Conservation (phyloP, 2,329 filamentous ascomycete genomes). For the Pseudocercospora fuligena region DNA sequence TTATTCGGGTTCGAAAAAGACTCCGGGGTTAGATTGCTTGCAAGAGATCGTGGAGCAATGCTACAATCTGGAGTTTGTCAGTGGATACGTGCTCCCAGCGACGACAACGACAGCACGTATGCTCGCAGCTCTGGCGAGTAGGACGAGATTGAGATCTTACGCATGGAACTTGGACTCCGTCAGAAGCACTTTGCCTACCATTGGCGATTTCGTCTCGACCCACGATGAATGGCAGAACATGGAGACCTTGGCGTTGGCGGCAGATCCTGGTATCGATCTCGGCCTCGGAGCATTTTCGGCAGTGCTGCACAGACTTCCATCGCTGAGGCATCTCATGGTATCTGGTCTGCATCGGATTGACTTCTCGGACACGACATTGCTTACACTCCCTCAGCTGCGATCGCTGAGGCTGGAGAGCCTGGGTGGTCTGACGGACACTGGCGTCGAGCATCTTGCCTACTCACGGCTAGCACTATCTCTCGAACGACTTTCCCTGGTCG, state of each 20-base stretch:
- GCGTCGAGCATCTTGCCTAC: slow-evolving; percentile 55
- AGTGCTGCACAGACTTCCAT: slow-evolving; percentile 58
- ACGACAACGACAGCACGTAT: slow-evolving; percentile 24
- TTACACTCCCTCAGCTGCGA: slow-evolving; percentile 57
- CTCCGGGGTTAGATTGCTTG: slow-evolving; percentile 57
- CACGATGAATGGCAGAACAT: slow-evolving; percentile 58
- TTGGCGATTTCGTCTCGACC: slow-evolving; percentile 60
- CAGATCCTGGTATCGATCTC: slow-evolving; percentile 48
- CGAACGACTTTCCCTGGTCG: slow-evolving; percentile 55
- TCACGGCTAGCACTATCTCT: slow-evolving; percentile 53
- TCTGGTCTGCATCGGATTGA: slow-evolving; percentile 59
- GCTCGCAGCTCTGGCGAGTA: slow-evolving; percentile 58
- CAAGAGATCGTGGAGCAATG: slow-evolving; percentile 64
- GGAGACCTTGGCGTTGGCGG: slow-evolving; percentile 59
- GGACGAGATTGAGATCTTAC: slow-evolving; percentile 59
- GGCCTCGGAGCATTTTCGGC: slow-evolving; percentile 61
- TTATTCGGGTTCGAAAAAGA: slow-evolving; percentile 41
- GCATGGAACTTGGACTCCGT: slow-evolving; percentile 56
- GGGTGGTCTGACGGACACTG: slow-evolving; percentile 60
- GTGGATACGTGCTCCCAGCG: slow-evolving; percentile 56
- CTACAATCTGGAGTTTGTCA: slow-evolving; percentile 60
- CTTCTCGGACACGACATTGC: slow-evolving; percentile 60
- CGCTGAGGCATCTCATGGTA: slow-evolving; percentile 58
- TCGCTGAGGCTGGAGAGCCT: slow-evolving; percentile 62
- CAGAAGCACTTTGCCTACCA: slow-evolving; percentile 40